Evolutionary conservation across 2,329 filamentous ascomycete species (phyloP), one percentile per base, ranked within the genome.

Genomic region (Sporothrix brasiliensis): DNA sequence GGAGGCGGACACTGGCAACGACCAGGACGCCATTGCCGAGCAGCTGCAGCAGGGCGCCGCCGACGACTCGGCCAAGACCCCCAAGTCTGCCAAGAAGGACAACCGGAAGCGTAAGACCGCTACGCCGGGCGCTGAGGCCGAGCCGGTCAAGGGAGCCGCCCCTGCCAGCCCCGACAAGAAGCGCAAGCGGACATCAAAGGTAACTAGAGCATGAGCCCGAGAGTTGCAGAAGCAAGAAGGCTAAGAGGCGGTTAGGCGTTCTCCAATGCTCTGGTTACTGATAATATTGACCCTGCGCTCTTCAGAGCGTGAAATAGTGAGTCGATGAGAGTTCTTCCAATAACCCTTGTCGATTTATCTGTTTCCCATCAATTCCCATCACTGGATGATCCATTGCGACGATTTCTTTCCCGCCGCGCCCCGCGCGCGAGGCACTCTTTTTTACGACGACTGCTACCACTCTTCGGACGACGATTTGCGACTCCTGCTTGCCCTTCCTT

Each of bases 161-260:
- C 83, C 84, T 34, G 82, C 82, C 70, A 88, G 85, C 78, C 86
- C 87, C 41, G 87, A 87, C 74, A 87, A 88, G 83, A 90, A 89
- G 86, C 83, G 87, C 75, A 85, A 88, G 79, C 81, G 87, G 71
- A 80, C 82, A 11, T 86, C 85, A 75, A 89, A 89, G 83, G 84
- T 81, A 53, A 80, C 80, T 39, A 70, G 79, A 80, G 74, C 86
- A 88, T 77, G 86, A 89, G 77, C 84, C 85, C 73, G 87, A 87
- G 83, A 87, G 87, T 81, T 85, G 84, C 69, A 82, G 82, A 74
- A 84, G 85, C 77, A 88, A 87, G 84, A 88, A 88, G 85, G 82
- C 80, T 81, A 81, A 81, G 77, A 58, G 78, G 76, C 75, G 76
- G 76, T 73, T 79, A 77, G 74, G 76, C 72, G 73, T 73, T 74